These are phyloP conservation scores for Lecanosticta acicola DNA, from an alignment of 2,329 filamentous ascomycete species.

Conservation along the genomic window DNA sequence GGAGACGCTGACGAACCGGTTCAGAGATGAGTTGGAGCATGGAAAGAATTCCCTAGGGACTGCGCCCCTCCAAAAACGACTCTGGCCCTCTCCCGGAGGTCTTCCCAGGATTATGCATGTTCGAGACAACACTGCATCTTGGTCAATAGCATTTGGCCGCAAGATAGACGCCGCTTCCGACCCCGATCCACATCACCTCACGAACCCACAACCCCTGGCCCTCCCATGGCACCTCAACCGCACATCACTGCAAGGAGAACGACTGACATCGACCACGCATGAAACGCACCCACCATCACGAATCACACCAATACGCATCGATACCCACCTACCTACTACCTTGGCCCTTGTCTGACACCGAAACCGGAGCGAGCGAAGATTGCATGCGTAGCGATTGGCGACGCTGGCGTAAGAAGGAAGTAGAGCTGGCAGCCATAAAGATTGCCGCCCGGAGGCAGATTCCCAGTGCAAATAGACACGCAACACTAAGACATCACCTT, in stretches of 20 bases:
- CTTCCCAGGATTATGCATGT: too few relatives aligned
- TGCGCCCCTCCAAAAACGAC: too few relatives aligned
- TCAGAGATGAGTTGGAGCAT: background rate
- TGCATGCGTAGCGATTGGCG: background rate
- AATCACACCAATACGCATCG: slow-evolving; percentile 9
- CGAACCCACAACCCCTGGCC: too few relatives aligned
- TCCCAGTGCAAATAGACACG: background rate
- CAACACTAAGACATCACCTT: background rate
- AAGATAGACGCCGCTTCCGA: too few relatives aligned
- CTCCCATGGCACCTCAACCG: background rate
- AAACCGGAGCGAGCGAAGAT: slow-evolving; percentile 1
- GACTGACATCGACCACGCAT: slow-evolving; percentile 4
- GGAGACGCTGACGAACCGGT: background rate
- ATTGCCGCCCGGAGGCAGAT: background rate
- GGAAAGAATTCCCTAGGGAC: too few relatives aligned
- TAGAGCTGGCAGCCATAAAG: background rate
- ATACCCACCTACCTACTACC: slow-evolving; percentile 16
- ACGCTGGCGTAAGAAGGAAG: background rate
- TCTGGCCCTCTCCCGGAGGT: too few relatives aligned
- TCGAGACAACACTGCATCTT: background rate
- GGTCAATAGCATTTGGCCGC: too few relatives aligned
- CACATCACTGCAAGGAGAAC: slow-evolving; percentile 1
- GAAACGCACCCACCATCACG: background rate
- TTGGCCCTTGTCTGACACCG: slow-evolving; percentile 9
- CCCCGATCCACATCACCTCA: too few relatives aligned